A percentile compares a stretch with the other conserved stretches of the same genome.
phyloP scores from a whole-genome alignment of 208 protist species.

The Leishmania tarentolae region DNA sequence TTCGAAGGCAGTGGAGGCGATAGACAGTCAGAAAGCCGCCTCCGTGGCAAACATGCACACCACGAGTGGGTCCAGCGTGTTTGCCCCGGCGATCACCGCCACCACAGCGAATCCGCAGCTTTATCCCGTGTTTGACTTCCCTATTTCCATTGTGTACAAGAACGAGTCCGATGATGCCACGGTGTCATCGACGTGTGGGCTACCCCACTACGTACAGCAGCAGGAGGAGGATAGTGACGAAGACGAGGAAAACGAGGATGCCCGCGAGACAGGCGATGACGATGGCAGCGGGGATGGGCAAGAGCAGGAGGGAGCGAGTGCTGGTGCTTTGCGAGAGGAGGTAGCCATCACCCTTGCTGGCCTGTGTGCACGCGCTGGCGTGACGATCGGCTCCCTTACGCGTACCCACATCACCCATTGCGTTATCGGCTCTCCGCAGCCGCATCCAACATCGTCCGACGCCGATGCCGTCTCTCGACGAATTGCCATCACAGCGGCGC shows the following conservation, averaged over 20 bases:
- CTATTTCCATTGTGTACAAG: slow-evolving; percentile 19
- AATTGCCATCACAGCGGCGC: slow-evolving; percentile 57
- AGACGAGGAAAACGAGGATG: slow-evolving; percentile 12
- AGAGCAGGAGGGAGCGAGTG: slow-evolving; percentile 21
- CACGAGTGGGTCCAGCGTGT: slow-evolving; percentile 50
- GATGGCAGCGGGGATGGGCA: slow-evolving; percentile 38
- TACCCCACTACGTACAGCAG: slow-evolving; percentile 30
- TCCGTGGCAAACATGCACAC: slow-evolving; percentile 18
- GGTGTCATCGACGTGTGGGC: background rate
- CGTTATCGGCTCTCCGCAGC: slow-evolving; percentile 54
- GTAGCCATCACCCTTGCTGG: slow-evolving; percentile 52
- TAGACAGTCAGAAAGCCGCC: background rate
- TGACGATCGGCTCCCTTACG: slow-evolving; percentile 59
- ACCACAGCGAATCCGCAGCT: slow-evolving; percentile 39
- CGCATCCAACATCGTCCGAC: background rate
- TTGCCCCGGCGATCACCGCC: slow-evolving; percentile 42
- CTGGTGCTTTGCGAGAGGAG: slow-evolving; percentile 28
- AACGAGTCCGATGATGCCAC: background rate
- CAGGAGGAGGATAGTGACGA: slow-evolving; percentile 15
- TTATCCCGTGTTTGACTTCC: slow-evolving; percentile 55
- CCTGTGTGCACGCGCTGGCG: slow-evolving; percentile 59
- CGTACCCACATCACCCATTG: slow-evolving; percentile 63
- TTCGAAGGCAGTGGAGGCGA: slow-evolving; percentile 12
- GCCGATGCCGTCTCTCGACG: background rate
- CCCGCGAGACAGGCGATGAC: slow-evolving; percentile 13